Percentiles rank a stretch among this genome's conserved stretches.
Conservation (phyloP, 305 asterid species). For the Rubia occidens region DNA sequence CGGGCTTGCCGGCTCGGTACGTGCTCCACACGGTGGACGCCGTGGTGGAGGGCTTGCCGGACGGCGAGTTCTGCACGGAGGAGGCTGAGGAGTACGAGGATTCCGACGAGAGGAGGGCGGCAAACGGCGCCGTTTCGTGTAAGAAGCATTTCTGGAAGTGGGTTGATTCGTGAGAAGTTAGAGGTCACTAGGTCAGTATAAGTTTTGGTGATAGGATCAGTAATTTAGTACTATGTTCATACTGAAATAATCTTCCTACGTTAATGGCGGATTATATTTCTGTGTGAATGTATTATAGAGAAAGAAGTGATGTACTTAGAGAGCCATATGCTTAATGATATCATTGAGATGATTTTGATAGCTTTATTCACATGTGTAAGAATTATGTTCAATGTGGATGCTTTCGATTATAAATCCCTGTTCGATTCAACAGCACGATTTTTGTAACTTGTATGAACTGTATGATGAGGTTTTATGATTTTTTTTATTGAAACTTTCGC, state of each 20-base stretch:
- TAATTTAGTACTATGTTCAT: not conserved
- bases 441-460: not conserved
- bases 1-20: conserved; percentile 87
- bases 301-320: not conserved
- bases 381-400: not conserved
- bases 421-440: not conserved
- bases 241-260: not conserved
- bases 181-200: conserved; percentile 37
- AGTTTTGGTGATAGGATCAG: conserved; percentile 19
- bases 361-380: not conserved
- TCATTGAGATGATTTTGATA: not conserved
- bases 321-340: not conserved
- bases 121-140: conserved; percentile 66
- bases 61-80: conserved; percentile 70
- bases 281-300: not conserved
- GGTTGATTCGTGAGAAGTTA: conserved; percentile 39
- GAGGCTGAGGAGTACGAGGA: conserved; percentile 60
- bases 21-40: conserved; percentile 81
- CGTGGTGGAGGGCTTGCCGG: conserved; percentile 69
- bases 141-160: conserved; percentile 88
- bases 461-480: not conserved
- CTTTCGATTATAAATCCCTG: not conserved
- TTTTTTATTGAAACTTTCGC: too few species aligned
- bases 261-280: not conserved
- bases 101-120: conserved; percentile 28